These are phyloP conservation scores for Aureobasidium sp. DNA, from an alignment of 2,329 filamentous ascomycete species.

Conservation along the genomic window DNA sequence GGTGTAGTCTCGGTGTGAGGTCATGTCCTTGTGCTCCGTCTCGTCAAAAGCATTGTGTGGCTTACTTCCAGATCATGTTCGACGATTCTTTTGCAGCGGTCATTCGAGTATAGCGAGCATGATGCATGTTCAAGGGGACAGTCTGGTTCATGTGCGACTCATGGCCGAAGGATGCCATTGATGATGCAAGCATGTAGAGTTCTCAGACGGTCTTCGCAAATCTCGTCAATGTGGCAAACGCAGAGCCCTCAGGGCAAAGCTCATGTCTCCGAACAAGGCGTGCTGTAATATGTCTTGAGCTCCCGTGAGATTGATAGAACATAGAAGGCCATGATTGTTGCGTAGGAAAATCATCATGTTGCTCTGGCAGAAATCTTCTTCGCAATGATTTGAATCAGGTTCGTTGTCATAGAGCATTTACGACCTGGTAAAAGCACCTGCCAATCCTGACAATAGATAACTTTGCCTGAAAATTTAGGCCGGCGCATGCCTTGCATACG, in stretches of 20 bases:
- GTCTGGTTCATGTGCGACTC: background rate
- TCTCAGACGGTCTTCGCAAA: background rate
- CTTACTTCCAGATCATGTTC: background rate
- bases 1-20: conserved; percentile 1
- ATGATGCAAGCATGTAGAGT: background rate
- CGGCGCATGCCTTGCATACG: background rate
- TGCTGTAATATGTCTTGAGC: background rate
- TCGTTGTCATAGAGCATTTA: background rate
- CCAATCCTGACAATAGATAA: background rate
- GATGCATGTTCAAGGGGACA: background rate
- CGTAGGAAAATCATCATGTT: background rate
- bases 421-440: too few species aligned
- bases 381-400: too few species aligned
- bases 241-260: background rate
- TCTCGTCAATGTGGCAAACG: background rate
- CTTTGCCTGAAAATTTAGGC: background rate
- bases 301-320: too few species aligned
- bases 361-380: background rate
- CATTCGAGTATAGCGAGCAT: background rate
- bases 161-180: background rate
- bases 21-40: background rate
- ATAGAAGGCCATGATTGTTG: too few species aligned
- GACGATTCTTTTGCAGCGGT: background rate
- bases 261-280: background rate
- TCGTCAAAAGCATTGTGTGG: background rate